A percentile compares a stretch with the other conserved stretches of the same genome.
These are phyloP conservation scores for Graphilbum fragrans DNA, from an alignment of 2,329 filamentous ascomycete species.

Conservation along the genomic window DNA sequence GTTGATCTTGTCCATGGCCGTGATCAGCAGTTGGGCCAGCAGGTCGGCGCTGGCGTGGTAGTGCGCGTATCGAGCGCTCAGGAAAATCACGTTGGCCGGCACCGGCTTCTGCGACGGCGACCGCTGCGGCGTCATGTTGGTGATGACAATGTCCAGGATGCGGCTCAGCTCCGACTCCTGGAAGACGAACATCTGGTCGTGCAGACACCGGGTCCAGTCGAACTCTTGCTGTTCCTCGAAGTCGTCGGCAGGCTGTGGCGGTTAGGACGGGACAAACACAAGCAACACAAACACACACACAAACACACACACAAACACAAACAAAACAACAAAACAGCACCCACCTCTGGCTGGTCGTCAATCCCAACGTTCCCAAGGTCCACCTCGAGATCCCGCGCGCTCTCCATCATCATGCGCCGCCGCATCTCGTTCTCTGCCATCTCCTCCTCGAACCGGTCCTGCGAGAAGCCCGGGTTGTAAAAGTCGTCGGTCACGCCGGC, in stretches of 20 bases:
- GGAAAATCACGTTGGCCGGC: conserved; percentile 91
- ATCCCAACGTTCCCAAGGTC: conserved; percentile 91
- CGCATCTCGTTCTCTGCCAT: conserved; percentile 94
- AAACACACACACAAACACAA: not conserved
- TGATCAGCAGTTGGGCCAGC: conserved; percentile 65
- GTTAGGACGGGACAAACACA: conserved; percentile 11
- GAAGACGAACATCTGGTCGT: conserved; percentile 99
- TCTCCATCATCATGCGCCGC: conserved; percentile 98
- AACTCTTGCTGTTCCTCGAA: conserved; percentile 86
- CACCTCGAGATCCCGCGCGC: conserved; percentile 90
- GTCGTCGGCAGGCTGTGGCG: conserved; percentile 54
- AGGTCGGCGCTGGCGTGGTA: conserved; percentile 87
- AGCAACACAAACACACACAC: not conserved
- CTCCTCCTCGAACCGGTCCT: conserved; percentile 93
- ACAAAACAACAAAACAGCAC: conserved; percentile 13
- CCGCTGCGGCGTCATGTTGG: conserved; percentile 92
- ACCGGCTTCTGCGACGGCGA: conserved; percentile 97
- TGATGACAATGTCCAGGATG: conserved; percentile 92
- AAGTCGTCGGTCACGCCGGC: conserved; percentile 79
- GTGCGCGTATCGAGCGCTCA: conserved; percentile 90
- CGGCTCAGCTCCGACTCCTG: conserved; percentile 85
- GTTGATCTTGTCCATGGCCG: conserved; percentile 93
- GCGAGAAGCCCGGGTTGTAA: conserved; percentile 81
- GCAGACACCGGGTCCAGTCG: conserved; percentile 84
- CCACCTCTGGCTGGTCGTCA: conserved; percentile 86